These are phyloP conservation scores for Baorangia bicolor DNA, from an alignment of 768 basidiomycete species.

Conservation along the genomic window DNA sequence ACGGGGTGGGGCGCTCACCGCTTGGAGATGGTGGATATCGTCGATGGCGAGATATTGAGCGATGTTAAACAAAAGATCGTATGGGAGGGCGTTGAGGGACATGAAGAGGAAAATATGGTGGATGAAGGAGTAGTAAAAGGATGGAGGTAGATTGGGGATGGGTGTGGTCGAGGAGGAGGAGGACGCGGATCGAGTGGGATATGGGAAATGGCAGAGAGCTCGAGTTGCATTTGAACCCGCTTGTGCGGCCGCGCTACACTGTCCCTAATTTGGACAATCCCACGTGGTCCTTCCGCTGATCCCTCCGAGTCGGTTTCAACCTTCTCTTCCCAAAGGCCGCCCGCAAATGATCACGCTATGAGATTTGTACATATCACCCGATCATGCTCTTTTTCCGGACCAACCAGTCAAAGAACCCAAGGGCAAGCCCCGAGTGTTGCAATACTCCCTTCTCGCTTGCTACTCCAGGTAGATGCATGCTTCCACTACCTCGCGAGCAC, in stretches of 20 bases:
- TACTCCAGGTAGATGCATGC: background rate
- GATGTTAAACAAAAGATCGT: constrained; percentile 70
- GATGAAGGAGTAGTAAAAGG: background rate
- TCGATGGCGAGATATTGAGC: constrained; percentile 57
- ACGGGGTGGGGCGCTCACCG: constrained; percentile 42
- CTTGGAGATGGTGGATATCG: constrained; percentile 60
- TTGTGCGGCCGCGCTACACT: constrained; percentile 1
- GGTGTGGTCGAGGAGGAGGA: background rate
- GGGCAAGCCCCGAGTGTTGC: background rate
- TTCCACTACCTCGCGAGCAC: background rate
- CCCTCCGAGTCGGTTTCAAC: background rate
- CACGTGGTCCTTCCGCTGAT: constrained; percentile 3
- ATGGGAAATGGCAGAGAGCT: constrained; percentile 10
- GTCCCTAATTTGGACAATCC: constrained; percentile 12
- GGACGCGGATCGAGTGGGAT: constrained; percentile 14
- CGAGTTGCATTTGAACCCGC: constrained; percentile 4
- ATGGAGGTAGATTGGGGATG: constrained; percentile 5
- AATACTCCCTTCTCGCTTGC: background rate
- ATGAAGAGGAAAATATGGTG: constrained; percentile 9
- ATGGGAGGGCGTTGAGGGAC: constrained; percentile 51
- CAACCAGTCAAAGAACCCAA: too few species aligned
- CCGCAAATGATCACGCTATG: background rate
- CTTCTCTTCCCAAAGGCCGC: background rate
- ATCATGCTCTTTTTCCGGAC: background rate
- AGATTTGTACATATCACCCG: background rate